Evolutionary conservation across 345 rosid species (phyloP).

Genomic region (Brassica carinata): DNA sequence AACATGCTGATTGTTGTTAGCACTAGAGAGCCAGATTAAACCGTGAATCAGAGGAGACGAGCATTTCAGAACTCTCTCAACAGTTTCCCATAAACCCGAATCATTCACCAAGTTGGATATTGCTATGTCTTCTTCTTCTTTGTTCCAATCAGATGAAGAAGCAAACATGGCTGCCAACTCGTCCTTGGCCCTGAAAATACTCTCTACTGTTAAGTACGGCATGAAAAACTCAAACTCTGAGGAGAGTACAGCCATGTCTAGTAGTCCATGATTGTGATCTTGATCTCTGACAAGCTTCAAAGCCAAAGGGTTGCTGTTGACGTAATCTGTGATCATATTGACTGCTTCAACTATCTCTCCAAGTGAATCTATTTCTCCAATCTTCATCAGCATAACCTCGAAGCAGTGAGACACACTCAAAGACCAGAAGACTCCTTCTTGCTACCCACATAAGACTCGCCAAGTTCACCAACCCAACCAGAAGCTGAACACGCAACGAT

Average conservation of each 20-base stretch:
- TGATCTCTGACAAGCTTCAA: slow-evolving; percentile 38
- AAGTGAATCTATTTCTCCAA: slow-evolving; percentile 33
- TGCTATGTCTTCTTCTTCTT: slow-evolving; percentile 40
- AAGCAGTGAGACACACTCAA: slow-evolving; percentile 61
- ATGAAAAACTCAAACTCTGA: slow-evolving; percentile 43
- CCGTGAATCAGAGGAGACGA: slow-evolving; percentile 50
- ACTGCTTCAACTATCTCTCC: slow-evolving; percentile 34
- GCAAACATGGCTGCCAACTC: slow-evolving; percentile 46
- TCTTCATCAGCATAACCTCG: slow-evolving; percentile 55
- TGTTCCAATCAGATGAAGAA: slow-evolving; percentile 50
- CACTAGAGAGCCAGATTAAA: slow-evolving; percentile 39
- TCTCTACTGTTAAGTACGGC: slow-evolving; percentile 54
- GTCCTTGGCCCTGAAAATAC: slow-evolving; percentile 45
- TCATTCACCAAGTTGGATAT: slow-evolving; percentile 44
- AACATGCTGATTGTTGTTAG: slow-evolving; percentile 41
- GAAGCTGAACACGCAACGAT: slow-evolving; percentile 48
- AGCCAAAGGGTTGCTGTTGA: slow-evolving; percentile 38
- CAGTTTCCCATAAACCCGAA: slow-evolving; percentile 51
- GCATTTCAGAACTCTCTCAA: slow-evolving; percentile 48
- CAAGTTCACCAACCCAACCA: slow-evolving; percentile 57
- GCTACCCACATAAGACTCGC: slow-evolving; percentile 43
- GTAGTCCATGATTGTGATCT: slow-evolving; percentile 20
- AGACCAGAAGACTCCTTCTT: slow-evolving; percentile 54
- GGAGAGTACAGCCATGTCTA: slow-evolving; percentile 32
- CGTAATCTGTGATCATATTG: slow-evolving; percentile 14